A percentile compares a stretch with the other conserved stretches of the same genome.
These are phyloP conservation scores for Pyrenochaeta sp. DNA, from an alignment of 2,329 filamentous ascomycete species.

Conservation along the genomic window DNA sequence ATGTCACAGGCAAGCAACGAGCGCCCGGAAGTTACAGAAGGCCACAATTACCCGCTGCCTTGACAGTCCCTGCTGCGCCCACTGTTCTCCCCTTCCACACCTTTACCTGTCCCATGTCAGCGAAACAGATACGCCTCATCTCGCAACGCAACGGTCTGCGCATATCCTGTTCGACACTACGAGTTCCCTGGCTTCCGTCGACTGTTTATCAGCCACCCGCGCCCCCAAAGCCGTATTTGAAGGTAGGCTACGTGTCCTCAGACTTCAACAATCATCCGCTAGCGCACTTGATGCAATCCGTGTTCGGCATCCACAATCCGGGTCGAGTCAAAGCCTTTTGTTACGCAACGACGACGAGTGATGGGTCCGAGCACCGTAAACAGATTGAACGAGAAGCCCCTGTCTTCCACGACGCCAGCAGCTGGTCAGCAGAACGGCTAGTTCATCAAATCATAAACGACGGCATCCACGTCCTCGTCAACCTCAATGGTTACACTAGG, in stretches of 20 bases:
- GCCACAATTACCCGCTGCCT: conserved; percentile 74
- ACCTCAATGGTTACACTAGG: conserved; percentile 97
- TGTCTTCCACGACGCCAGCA: conserved; percentile 86
- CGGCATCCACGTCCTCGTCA: conserved; percentile 92
- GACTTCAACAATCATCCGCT: conserved; percentile 99
- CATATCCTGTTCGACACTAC: conserved; percentile 89
- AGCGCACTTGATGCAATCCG: conserved; percentile 97
- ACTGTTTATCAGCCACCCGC: conserved; percentile 85
- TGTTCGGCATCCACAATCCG: conserved; percentile 88
- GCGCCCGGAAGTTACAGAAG: conserved; percentile 70
- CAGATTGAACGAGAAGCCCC: conserved; percentile 95
- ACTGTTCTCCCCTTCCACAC: conserved; percentile 98
- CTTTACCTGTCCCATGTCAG: conserved; percentile 92
- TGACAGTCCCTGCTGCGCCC: conserved; percentile 85
- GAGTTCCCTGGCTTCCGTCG: conserved; percentile 82
- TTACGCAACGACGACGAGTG: conserved; percentile 93
- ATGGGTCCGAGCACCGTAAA: conserved; percentile 85
- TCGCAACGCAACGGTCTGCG: conserved; percentile 93
- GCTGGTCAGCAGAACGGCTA: conserved; percentile 83
- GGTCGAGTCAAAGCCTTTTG: conserved; percentile 83
- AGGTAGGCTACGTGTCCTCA: conserved; percentile 94
- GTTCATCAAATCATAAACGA: conserved; percentile 87
- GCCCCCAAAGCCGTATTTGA: conserved; percentile 83
- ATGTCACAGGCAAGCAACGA: conserved; percentile 68
- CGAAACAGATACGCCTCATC: conserved; percentile 90